These are phyloP conservation scores for Blastocystis sp. DNA, from an alignment of 352 stramenopile genomes.

Conservation along the genomic window DNA sequence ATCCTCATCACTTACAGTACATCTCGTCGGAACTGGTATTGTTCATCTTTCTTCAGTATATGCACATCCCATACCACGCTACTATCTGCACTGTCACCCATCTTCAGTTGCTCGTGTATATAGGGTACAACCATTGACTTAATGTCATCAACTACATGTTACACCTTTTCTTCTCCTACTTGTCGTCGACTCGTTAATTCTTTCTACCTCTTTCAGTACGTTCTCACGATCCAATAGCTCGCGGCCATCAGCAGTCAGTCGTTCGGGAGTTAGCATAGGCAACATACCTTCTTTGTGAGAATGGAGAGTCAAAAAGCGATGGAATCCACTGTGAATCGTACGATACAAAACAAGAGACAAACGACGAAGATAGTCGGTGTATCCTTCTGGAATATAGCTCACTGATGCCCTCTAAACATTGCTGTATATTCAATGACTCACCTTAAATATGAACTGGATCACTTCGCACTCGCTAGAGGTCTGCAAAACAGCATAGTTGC, in stretches of 20 bases:
- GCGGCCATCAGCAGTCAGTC: not conserved
- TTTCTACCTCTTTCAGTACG: not conserved
- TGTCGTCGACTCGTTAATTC: not conserved
- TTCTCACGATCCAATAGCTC: not conserved
- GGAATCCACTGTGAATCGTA: slow-evolving; percentile 17
- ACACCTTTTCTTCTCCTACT: not conserved
- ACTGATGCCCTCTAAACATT: not conserved
- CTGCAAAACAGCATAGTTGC: not conserved
- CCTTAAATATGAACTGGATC: slow-evolving; percentile 14
- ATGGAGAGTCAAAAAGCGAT: not conserved
- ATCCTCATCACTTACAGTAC: not conserved
- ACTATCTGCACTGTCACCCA: not conserved
- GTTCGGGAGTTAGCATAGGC: not conserved
- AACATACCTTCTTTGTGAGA: not conserved
- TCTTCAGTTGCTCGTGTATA: not conserved
- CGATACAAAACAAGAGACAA: slow-evolving; percentile 20
- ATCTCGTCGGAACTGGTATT: slow-evolving; percentile 23
- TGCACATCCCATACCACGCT: not conserved
- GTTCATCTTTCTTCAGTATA: slow-evolving; percentile 23
- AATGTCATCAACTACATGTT: not conserved
- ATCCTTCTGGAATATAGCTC: not conserved
- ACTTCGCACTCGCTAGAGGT: not conserved
- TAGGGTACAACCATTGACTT: not conserved
- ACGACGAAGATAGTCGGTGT: slow-evolving; percentile 19
- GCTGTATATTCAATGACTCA: not conserved